Base-by-base conservation (phyloP, 129 eudicot species). In the Chrysanthemum seticuspe region DNA sequence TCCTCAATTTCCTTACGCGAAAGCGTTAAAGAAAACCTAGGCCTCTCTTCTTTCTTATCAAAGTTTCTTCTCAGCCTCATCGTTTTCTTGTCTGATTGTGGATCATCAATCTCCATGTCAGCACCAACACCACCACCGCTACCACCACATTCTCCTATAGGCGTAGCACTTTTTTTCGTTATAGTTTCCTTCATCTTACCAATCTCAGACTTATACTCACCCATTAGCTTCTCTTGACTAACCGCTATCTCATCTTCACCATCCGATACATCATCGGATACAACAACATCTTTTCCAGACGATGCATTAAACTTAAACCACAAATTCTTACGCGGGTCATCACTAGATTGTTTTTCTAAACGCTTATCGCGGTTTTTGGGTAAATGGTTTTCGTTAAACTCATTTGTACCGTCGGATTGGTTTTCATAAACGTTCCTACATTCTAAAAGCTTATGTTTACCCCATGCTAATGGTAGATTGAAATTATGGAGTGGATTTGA, bases 1-100 rank as follows among this genome's bases (percentile, higher is more conserved):
- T 85, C 88, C 62, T 87, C 96, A 67, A 92, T 92, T 66, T 87
- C 95, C n/a, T 75, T 64, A 13, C 81, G 81, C 0, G 92, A 79
- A 3, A 89, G 74, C 29, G 82, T 4, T 36, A 83, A 66, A 0
- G 98, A 85, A 23, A 89, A 89, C 53, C 81, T 92, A 16, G 62
- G 65, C 71, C 89, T 80, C 64, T 84, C 88, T 69, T 76, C 83
- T 63, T 76, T 85, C 78, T 80, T 89, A 62, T 62, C 78, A 8
- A 40, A 81, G 27, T 50, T 79, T 27, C 51, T 75, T 71, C 78
- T 52, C 6, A 77, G 70, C 64, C 88, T 48, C 61, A 78, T 40
- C 51, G 81, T 74, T 79, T 65, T 85, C 71, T 36, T 77, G 66
- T 75, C 79, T 14, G 36, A 55, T 25, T 12, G 5, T 11, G 48